Evolutionary conservation across 2,329 filamentous ascomycete species (phyloP).

Genomic region (Ophiostoma piceae): DNA sequence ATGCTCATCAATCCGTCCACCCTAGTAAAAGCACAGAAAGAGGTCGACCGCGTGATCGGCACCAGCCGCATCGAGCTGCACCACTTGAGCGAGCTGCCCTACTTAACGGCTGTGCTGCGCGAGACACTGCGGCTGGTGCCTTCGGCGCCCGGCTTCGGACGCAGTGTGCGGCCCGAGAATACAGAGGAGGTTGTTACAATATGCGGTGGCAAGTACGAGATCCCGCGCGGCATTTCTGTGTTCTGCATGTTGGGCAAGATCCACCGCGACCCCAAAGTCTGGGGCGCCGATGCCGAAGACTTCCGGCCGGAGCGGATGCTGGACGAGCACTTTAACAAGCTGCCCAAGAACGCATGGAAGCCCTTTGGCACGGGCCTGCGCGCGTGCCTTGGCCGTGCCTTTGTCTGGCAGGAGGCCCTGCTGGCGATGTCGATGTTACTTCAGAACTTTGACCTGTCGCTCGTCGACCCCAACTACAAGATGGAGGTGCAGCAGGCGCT

Average conservation of each 20-base stretch:
- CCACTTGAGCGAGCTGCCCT: slow-evolving; percentile 40
- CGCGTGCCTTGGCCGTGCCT: slow-evolving; percentile 49
- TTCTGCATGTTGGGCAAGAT: slow-evolving; percentile 42
- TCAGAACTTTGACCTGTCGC: slow-evolving; percentile 62
- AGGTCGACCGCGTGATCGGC: slow-evolving; percentile 50
- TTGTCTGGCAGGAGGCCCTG: slow-evolving; percentile 51
- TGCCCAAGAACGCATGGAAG: slow-evolving; percentile 39
- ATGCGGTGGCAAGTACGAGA: slow-evolving; percentile 46
- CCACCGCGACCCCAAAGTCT: slow-evolving; percentile 53
- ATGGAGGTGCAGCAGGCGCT: slow-evolving; percentile 49
- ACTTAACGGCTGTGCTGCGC: slow-evolving; percentile 50
- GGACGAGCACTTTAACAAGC: slow-evolving; percentile 42
- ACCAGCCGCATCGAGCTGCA: slow-evolving; percentile 43
- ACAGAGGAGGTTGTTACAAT: slow-evolving; percentile 42
- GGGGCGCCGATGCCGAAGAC: slow-evolving; percentile 50
- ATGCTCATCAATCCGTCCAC: slow-evolving; percentile 46
- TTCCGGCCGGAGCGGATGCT: slow-evolving; percentile 60
- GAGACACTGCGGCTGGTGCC: slow-evolving; percentile 47
- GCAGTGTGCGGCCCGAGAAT: background rate
- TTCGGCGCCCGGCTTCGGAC: background rate
- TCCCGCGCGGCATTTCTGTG: slow-evolving; percentile 43
- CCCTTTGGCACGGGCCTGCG: slow-evolving; percentile 51
- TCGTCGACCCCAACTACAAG: slow-evolving; percentile 55
- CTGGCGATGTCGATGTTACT: slow-evolving; percentile 51
- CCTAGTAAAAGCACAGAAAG: slow-evolving; percentile 45